Conservation (phyloP, 148 eudicot genomes). For the Drosera capensis region DNA sequence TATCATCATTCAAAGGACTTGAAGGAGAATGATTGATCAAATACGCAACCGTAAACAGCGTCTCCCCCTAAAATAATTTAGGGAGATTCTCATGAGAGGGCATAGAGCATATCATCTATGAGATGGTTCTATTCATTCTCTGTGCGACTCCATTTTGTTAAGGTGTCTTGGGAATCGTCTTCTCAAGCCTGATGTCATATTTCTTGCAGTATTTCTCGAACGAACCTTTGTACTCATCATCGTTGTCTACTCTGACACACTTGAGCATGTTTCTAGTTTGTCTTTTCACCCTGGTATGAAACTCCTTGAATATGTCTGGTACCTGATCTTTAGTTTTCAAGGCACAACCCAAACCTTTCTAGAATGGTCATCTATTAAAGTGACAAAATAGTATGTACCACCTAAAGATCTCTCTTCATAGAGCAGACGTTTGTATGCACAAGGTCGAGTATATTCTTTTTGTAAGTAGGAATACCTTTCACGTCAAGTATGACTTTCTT, state of each 20-base stretch:
- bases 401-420: too few relatives aligned
- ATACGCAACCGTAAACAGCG: neutral
- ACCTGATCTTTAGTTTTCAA: neutral
- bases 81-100: neutral
- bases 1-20: too few relatives aligned
- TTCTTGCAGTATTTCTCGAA: neutral
- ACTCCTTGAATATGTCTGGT: neutral
- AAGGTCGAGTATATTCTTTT: neutral
- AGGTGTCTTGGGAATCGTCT: neutral
- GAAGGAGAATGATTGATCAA: too few relatives aligned
- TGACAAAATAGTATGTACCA: neutral
- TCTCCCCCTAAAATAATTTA: neutral
- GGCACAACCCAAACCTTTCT: neutral
- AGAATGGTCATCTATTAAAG: neutral
- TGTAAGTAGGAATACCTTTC: neutral
- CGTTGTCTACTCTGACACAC: neutral
- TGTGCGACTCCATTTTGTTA: too few relatives aligned
- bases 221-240: neutral
- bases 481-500: too few relatives aligned
- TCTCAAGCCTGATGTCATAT: neutral
- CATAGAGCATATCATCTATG: neutral
- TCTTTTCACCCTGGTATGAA: neutral
- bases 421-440: too few relatives aligned
- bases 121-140: neutral
- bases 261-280: neutral